Percentiles rank a stretch among this genome's conserved stretches.
These are phyloP conservation scores for Thermothielavioides terrestris DNA, from an alignment of 495 filamentous ascomycete species.

Conservation along the genomic window DNA sequence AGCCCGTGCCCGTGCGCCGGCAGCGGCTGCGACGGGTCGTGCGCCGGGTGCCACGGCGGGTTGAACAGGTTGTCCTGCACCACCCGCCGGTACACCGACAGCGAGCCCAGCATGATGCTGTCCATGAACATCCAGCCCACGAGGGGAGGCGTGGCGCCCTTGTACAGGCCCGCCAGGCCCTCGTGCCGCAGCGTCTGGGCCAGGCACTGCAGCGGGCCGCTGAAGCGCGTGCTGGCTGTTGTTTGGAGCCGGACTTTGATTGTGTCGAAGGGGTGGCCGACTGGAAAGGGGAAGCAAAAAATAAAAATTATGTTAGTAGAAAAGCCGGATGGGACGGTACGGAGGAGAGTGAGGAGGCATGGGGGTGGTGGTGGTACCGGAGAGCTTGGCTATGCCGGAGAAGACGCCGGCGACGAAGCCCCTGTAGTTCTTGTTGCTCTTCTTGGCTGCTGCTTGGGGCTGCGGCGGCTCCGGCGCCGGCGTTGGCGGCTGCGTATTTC, in stretches of 20 bases:
- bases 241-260: conserved; percentile 95
- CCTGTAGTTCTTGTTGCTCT: conserved; percentile 56
- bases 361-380: conserved; percentile 45
- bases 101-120: conserved; percentile 82
- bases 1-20: conserved; percentile 75
- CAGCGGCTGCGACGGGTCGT: conserved; percentile 36
- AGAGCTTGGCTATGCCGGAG: conserved; percentile 83
- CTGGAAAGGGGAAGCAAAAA: conserved; percentile 26
- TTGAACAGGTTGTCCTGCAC: conserved; percentile 73
- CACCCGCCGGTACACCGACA: conserved; percentile 79
- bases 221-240: conserved; percentile 65
- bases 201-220: conserved; percentile 79
- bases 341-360: background rate
- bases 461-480: conserved; percentile 7
- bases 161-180: conserved; percentile 72
- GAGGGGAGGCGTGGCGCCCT: conserved; percentile 81
- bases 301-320: background rate
- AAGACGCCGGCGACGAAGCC: conserved; percentile 94
- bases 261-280: conserved; percentile 71
- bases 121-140: conserved; percentile 99
- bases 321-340: background rate
- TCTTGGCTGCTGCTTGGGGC: conserved; percentile 7
- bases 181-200: conserved; percentile 73
- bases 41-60: conserved; percentile 33
- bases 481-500: background rate